Evolutionary conservation across 2,329 filamentous ascomycete genomes (phyloP).

Genomic region (Aspergillus sp.): DNA sequence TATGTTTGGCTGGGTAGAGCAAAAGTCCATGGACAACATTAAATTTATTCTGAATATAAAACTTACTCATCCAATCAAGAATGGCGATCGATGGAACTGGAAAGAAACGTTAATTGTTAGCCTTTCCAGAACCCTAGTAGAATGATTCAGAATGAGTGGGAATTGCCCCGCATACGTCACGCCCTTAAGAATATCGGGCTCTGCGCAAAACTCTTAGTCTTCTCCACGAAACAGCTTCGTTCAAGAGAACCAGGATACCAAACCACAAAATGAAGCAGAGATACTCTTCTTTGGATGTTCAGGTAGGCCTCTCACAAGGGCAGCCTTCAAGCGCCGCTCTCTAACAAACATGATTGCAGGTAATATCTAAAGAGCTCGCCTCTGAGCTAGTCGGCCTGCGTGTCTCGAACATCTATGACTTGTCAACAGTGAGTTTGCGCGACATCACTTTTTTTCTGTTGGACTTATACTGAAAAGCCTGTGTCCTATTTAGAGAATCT

Average conservation of each 20-base stretch:
- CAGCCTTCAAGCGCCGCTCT: not conserved
- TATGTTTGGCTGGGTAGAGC: not conserved
- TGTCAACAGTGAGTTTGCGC: slow-evolving; percentile 66
- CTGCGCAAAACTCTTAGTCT: slow-evolving; percentile 16
- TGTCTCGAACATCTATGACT: slow-evolving; percentile 91
- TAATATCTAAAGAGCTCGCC: slow-evolving; percentile 91
- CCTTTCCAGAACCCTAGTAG: not conserved
- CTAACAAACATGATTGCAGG: slow-evolving; percentile 51
- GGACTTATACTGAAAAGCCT: not conserved
- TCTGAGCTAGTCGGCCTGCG: slow-evolving; percentile 73
- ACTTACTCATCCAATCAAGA: not conserved
- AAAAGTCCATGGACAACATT: not conserved
- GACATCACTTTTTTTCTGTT: not conserved
- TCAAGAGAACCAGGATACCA: slow-evolving; percentile 12
- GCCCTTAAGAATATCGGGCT: slow-evolving; percentile 10
- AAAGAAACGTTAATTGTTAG: not conserved
- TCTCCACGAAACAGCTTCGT: slow-evolving; percentile 9
- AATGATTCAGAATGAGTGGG: slow-evolving; percentile 12
- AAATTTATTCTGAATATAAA: not conserved
- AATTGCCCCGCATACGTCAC: slow-evolving; percentile 42
- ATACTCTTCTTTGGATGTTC: slow-evolving; percentile 59
- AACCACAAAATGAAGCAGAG: slow-evolving; percentile 55
- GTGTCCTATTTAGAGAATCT: slow-evolving; percentile 64
- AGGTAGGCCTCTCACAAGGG: slow-evolving; percentile 38
- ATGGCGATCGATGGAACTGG: not conserved